These are phyloP conservation scores for Yamadazyma takamatsuzukensis DNA, from an alignment of 805 yeast genomes.

Conservation along the genomic window DNA sequence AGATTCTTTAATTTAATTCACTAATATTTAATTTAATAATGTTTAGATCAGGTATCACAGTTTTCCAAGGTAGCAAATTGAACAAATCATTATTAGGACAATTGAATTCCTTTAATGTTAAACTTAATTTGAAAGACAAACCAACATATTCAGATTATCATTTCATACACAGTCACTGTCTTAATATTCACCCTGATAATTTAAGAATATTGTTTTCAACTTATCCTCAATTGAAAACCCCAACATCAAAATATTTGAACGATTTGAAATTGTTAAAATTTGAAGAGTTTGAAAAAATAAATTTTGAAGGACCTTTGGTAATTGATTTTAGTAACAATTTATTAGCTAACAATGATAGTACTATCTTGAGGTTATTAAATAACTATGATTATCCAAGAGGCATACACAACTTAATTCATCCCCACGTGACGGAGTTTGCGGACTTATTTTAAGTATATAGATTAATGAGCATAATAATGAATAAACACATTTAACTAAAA, in stretches of 20 bases:
- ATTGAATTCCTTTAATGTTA: slow-evolving; percentile 8
- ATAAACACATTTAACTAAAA: too few relatives aligned
- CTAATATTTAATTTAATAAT: slow-evolving; percentile 4
- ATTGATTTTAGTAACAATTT: slow-evolving; percentile 37
- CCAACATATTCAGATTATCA: slow-evolving; percentile 24
- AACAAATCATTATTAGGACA: slow-evolving; percentile 8
- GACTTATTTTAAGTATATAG: slow-evolving; percentile 31
- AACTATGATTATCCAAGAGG: slow-evolving; percentile 28
- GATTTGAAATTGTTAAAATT: slow-evolving; percentile 12
- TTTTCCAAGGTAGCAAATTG: slow-evolving; percentile 10
- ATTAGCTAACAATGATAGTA: slow-evolving; percentile 36
- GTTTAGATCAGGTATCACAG: slow-evolving; percentile 13
- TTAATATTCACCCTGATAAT: slow-evolving; percentile 35
- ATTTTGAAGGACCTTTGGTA: slow-evolving; percentile 21
- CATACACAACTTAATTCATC: slow-evolving; percentile 27
- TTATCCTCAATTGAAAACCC: slow-evolving; percentile 8
- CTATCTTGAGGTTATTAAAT: slow-evolving; percentile 37
- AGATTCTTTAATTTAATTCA: too few relatives aligned
- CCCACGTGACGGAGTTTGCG: slow-evolving; percentile 43
- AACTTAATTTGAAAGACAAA: slow-evolving; percentile 10
- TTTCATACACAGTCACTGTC: slow-evolving; percentile 23
- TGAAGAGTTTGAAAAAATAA: slow-evolving; percentile 11
- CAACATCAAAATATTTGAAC: slow-evolving; percentile 9
- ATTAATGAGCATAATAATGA: too few relatives aligned
- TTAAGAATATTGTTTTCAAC: slow-evolving; percentile 16